phyloP scores from a whole-genome alignment of 164 flowering plant genomes.

The Aristolochia contorta region DNA sequence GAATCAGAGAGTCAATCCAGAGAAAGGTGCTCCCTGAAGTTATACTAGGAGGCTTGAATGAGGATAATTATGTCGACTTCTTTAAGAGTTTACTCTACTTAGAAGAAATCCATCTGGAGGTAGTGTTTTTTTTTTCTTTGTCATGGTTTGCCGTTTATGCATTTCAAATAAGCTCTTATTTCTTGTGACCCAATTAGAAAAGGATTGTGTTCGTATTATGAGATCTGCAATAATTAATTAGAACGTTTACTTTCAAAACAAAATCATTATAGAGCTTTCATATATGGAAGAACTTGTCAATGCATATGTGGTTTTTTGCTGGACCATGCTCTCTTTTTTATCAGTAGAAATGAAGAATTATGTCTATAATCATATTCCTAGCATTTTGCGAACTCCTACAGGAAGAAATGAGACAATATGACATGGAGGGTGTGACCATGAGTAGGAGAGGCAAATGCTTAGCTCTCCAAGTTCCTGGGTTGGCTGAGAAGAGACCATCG shows the following conservation, averaged over 20 bases:
- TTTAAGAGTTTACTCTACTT: conserved; percentile 53
- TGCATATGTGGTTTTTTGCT: not conserved
- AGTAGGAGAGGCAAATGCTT: conserved; percentile 35
- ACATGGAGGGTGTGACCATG: conserved; percentile 67
- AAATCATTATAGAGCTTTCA: not conserved
- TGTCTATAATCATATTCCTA: not conserved
- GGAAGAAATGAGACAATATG: conserved; percentile 73
- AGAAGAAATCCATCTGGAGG: conserved; percentile 93
- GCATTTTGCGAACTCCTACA: conserved; percentile 16
- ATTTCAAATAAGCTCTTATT: not conserved
- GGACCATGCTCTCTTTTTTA: too few species aligned
- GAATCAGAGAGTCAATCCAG: conserved; percentile 40
- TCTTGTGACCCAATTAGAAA: not conserved
- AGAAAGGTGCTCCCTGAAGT: conserved; percentile 48
- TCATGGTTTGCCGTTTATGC: too few species aligned
- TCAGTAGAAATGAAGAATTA: not conserved
- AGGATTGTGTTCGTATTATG: not conserved
- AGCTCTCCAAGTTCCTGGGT: conserved; percentile 79
- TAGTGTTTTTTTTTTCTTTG: conserved; percentile 5
- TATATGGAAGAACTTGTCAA: not conserved
- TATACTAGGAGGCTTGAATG: conserved; percentile 37
- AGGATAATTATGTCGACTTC: conserved; percentile 40
- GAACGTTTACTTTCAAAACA: not conserved
- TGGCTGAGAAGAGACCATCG: conserved; percentile 95
- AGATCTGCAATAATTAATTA: not conserved